phyloP scores from a whole-genome alignment of 2,329 filamentous ascomycete species.

The Metarhizium guizhouense region DNA sequence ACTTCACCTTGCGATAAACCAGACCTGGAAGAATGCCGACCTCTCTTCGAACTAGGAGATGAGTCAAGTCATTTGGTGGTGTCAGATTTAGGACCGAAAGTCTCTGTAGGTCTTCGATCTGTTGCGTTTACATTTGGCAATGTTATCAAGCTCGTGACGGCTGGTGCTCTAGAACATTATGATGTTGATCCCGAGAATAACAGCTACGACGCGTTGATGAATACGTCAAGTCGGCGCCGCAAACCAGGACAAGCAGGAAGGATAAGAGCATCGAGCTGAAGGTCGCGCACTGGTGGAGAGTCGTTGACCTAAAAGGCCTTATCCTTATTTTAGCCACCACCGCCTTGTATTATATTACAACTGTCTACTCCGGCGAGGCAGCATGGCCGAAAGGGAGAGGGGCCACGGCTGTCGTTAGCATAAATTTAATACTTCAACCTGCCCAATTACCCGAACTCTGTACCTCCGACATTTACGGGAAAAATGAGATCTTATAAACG shows the following conservation, averaged over 20 bases:
- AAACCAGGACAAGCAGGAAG: slow-evolving; percentile 19
- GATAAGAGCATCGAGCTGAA: slow-evolving; percentile 8
- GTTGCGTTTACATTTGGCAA: slow-evolving; percentile 66
- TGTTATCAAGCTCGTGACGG: slow-evolving; percentile 59
- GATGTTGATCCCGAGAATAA: slow-evolving; percentile 29
- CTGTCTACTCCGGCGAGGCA: too few species aligned
- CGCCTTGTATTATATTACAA: too few species aligned
- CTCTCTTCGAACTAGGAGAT: slow-evolving; percentile 32
- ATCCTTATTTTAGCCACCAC: too few species aligned
- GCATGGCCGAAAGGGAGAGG: too few species aligned
- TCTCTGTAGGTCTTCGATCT: slow-evolving; percentile 51
- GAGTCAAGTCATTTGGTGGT: slow-evolving; percentile 51
- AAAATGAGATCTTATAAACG: too few species aligned
- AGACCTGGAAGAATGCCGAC: slow-evolving; percentile 35
- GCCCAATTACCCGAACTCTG: too few species aligned
- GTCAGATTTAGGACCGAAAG: slow-evolving; percentile 55
- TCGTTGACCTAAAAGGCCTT: background rate
- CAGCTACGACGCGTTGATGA: slow-evolving; percentile 22
- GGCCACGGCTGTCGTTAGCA: too few species aligned
- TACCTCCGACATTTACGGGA: too few species aligned
- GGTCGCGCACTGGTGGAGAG: background rate
- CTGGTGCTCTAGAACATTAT: slow-evolving; percentile 55
- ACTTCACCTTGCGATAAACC: slow-evolving; percentile 35
- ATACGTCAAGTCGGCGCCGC: slow-evolving; percentile 29
- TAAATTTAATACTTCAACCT: too few species aligned